Base-by-base conservation (phyloP, 2,329 filamentous ascomycete species). In the Penicillium sp. region DNA sequence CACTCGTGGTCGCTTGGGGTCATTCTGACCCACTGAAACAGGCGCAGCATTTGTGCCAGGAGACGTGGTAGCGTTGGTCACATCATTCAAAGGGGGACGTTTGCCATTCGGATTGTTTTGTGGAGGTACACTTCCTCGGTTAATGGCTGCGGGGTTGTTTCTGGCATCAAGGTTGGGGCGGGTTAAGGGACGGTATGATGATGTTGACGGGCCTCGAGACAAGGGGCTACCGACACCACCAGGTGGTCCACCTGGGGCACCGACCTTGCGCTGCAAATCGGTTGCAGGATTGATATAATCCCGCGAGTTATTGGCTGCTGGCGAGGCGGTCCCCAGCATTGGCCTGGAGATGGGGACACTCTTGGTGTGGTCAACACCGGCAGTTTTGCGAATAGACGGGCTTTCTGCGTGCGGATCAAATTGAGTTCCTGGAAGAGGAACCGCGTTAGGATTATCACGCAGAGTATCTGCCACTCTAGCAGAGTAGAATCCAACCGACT, bases 381-480 rank as follows among this genome's bases (percentile, higher is more conserved):
- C 89, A 0, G 93, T 97, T 71, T 93, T 93, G 59, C 91, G 86
- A 69, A 96, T 92, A 0, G 92, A 95, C 0, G 93, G 92, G 59
- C 88, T 91, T 67, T 93, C 89, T 6, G 86, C 82, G 56, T 87
- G 87, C 3, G 89, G 89, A 65, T 93, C 89, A 72, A 93, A 93
- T 24, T 81, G 78, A 13, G 85, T 79, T 4, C 76, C 72, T 4
- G 80, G 72, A 3, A 74, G 69, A 33, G 77, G 75, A 10, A 71
- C 76, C 47, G 64, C 71, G 60, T 79, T 77, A 42, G 73, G 78
- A 63, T 80, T 78, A 56, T 84, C 82, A 6, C 83, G 79, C 5
- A 87, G 70, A 55, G 82, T 78, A 54, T 82, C 83, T 7, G 88
- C 83, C 26, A 86, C 87, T 57, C 84, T 82, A 14, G 89, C 89